These are phyloP conservation scores for Sambucus nigra DNA, from an alignment of 129 eudicot genomes.

Conservation along the genomic window DNA sequence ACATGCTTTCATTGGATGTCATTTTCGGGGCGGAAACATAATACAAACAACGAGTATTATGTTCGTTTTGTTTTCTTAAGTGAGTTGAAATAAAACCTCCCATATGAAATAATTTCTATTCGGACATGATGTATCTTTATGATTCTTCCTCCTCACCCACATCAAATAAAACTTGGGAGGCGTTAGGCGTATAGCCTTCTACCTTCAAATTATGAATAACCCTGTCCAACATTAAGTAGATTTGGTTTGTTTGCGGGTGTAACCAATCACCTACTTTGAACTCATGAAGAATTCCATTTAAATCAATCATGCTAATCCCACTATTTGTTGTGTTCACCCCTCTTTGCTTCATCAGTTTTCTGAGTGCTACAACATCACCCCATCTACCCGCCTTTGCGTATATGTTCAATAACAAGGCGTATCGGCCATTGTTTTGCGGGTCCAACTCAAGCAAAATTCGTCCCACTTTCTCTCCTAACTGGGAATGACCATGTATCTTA, in stretches of 20 bases:
- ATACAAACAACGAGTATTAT: too few relatives aligned
- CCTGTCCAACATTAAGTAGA: conserved; percentile 11
- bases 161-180: conserved; percentile 45
- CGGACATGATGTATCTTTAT: too few relatives aligned
- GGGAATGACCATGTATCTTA: conserved; percentile 34
- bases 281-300: conserved; percentile 40
- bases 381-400: conserved; percentile 58
- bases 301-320: conserved; percentile 41
- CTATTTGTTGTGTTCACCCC: conserved; percentile 32
- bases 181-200: conserved; percentile 37
- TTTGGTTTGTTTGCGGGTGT: conserved; percentile 40
- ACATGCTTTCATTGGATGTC: too few relatives aligned
- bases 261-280: conserved; percentile 45
- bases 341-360: conserved; percentile 45
- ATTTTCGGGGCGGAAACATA: too few relatives aligned
- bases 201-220: not conserved
- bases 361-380: conserved; percentile 35
- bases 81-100: too few relatives aligned
- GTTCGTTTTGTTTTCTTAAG: too few relatives aligned
- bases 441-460: conserved; percentile 38
- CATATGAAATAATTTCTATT: too few relatives aligned
- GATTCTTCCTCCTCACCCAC: conserved; percentile 47
- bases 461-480: conserved; percentile 45
- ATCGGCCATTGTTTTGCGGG: conserved; percentile 51
- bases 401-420: conserved; percentile 46